A percentile compares a stretch with the other conserved stretches of the same genome.
Evolutionary conservation across 2,329 filamentous ascomycete species (phyloP).

Genomic region (Chrysoporthe austroafricana): DNA sequence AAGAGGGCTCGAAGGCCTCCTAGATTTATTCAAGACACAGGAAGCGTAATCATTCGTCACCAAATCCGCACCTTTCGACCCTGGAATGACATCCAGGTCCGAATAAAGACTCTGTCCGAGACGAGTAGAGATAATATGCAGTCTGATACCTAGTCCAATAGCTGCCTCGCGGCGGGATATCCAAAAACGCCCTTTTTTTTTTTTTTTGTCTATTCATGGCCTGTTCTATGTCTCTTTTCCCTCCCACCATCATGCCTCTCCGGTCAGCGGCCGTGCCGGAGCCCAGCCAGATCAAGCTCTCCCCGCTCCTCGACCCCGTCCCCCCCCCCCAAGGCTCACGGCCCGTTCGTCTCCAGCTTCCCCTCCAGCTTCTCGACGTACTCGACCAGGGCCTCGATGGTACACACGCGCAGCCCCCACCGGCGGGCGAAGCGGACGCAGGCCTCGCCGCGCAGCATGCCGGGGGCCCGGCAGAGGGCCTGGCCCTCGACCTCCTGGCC

Average conservation of each 20-base stretch:
- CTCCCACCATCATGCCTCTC: neutral
- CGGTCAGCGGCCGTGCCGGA: neutral
- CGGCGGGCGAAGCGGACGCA: conserved; percentile 85
- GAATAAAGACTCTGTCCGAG: neutral
- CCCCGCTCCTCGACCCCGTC: neutral
- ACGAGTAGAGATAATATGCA: neutral
- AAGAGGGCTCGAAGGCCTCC: neutral
- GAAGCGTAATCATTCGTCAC: neutral
- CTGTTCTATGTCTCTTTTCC: neutral
- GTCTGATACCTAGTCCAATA: neutral
- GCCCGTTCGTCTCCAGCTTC: conserved; percentile 54
- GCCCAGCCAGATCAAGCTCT: neutral
- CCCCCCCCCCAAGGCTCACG: conserved; percentile 13
- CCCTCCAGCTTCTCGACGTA: conserved; percentile 80
- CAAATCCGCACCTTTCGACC: neutral
- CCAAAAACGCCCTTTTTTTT: neutral
- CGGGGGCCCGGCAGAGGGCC: conserved; percentile 67
- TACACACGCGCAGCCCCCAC: conserved; percentile 92
- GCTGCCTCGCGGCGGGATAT: conserved; percentile 24
- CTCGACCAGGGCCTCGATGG: conserved; percentile 85
- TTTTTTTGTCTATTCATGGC: neutral
- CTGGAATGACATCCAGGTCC: neutral
- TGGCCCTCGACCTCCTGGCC: conserved; percentile 72
- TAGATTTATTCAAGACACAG: neutral
- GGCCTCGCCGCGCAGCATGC: conserved; percentile 89